A percentile compares a stretch with the other conserved stretches of the same genome.
Conservation (phyloP, 768 basidiomycete genomes). For the Mrakia frigida region DNA sequence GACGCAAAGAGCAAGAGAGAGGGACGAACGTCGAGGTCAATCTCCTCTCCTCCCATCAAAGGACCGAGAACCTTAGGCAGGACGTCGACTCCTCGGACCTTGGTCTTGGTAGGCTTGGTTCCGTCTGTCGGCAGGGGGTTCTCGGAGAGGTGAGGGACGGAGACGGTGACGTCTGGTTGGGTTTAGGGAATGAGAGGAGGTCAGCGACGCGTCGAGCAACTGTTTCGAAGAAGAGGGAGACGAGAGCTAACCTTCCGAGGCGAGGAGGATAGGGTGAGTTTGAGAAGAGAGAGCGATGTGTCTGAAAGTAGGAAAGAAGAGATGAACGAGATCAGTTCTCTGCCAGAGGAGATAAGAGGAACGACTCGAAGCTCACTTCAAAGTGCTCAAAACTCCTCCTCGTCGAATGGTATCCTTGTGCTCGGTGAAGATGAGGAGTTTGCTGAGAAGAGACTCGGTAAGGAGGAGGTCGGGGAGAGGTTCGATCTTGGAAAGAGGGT, state of each 20-base stretch:
- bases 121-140: slow-evolving; percentile 47
- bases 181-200: background rate
- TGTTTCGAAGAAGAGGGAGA: background rate
- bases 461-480: slow-evolving; percentile 43
- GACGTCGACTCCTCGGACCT: slow-evolving; percentile 63
- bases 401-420: slow-evolving; percentile 79
- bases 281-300: slow-evolving; percentile 31
- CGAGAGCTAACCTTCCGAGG: slow-evolving; percentile 40
- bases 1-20: background rate
- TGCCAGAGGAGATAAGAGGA: background rate
- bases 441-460: slow-evolving; percentile 71
- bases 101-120: slow-evolving; percentile 48
- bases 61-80: slow-evolving; percentile 82
- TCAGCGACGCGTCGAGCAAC: background rate
- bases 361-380: slow-evolving; percentile 61
- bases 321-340: background rate
- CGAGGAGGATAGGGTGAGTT: slow-evolving; percentile 41
- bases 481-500: slow-evolving; percentile 20
- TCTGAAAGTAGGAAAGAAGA: background rate
- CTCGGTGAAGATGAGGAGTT: slow-evolving; percentile 80
- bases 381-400: slow-evolving; percentile 75
- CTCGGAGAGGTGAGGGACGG: slow-evolving; percentile 29
- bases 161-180: slow-evolving; percentile 18
- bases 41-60: slow-evolving; percentile 89
- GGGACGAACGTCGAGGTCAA: slow-evolving; percentile 70